phyloP scores from a whole-genome alignment of 2,329 filamentous ascomycete species.

The Claviceps pusilla region DNA sequence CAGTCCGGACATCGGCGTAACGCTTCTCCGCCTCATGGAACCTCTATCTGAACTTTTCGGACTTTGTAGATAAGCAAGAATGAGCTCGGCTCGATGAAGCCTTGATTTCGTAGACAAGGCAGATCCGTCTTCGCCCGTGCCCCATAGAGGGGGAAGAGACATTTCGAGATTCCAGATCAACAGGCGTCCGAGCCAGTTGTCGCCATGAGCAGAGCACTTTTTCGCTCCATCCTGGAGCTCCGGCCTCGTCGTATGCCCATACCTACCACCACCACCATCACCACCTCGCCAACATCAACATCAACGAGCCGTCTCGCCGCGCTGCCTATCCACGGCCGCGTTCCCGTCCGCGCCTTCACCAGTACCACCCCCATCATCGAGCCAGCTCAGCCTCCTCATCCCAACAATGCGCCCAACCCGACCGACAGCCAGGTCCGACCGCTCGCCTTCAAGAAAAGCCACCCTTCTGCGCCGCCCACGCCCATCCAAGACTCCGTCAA shows the following conservation, averaged over 20 bases:
- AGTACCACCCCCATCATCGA: slow-evolving; percentile 36
- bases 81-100: background rate
- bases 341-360: slow-evolving; percentile 28
- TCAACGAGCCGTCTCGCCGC: slow-evolving; percentile 5
- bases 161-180: background rate
- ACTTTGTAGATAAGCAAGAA: background rate
- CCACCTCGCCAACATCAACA: background rate
- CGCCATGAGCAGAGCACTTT: slow-evolving; percentile 42
- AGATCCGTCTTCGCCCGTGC: background rate
- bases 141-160: background rate
- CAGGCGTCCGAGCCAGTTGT: slow-evolving; percentile 8
- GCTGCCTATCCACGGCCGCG: slow-evolving; percentile 15
- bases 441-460: slow-evolving; percentile 26
- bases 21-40: slow-evolving; percentile 17
- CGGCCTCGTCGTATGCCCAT: slow-evolving; percentile 18
- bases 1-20: slow-evolving; percentile 18
- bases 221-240: slow-evolving; percentile 49
- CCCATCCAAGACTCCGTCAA: slow-evolving; percentile 41
- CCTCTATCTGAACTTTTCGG: slow-evolving; percentile 7
- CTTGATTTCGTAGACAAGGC: background rate
- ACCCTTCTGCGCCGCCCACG: slow-evolving; percentile 18
- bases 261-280: slow-evolving; percentile 10
- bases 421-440: slow-evolving; percentile 18
- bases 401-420: slow-evolving; percentile 25
- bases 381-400: slow-evolving; percentile 16